Base-by-base conservation (phyloP, 441 rosid genomes). In the Hura crepitans region DNA sequence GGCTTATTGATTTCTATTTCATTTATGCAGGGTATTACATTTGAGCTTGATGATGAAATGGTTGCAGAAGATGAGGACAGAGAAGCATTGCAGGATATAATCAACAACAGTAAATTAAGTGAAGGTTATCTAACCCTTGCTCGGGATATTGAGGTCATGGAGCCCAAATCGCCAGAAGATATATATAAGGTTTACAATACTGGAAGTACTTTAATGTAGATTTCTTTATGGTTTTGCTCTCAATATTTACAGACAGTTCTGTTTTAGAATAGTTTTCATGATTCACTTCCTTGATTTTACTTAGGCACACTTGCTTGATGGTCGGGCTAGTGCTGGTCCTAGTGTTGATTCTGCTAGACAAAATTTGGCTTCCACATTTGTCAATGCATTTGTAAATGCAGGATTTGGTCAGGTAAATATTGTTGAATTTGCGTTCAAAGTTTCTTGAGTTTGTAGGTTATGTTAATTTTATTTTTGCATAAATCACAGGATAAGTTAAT, bases 141-240 rank as follows among this genome's bases (percentile, higher is more conserved):
- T 68, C 93, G 97, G 69, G 98, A 95, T 84, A 87, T 92, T 37
- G 99, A 95, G 85, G 99, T 95, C 78, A 92, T 95, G 99, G 98
- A 95, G 82, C 87, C 99, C 65, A 95, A 95, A 77, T 87, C 97
- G 60, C 98, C 97, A 54, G 98, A 92, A 81, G 98, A 95, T 73
- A 89, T 95, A 68, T 95, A 95, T 74, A 92, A 92, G 99, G 98
- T 95, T 57, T 62, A 75, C 60, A 72, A 0, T 56, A 27, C 49
- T 58, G 60, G 39, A 71, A 23, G 15, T 27, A 11, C 42, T 57
- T 45, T 46, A 20, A 30, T 66, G 47, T 47, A 17, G 11, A 20
- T 39, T 47, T 56, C 17, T 6, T 15, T 3, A 3, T 51, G 33
- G 5, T 25, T n/a, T 33, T 51, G 6, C 27, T 39, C 18, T 35